Evolutionary conservation across 2,329 filamentous ascomycete genomes (phyloP).

Genomic region (Arthrobotrys sphaeroides): DNA sequence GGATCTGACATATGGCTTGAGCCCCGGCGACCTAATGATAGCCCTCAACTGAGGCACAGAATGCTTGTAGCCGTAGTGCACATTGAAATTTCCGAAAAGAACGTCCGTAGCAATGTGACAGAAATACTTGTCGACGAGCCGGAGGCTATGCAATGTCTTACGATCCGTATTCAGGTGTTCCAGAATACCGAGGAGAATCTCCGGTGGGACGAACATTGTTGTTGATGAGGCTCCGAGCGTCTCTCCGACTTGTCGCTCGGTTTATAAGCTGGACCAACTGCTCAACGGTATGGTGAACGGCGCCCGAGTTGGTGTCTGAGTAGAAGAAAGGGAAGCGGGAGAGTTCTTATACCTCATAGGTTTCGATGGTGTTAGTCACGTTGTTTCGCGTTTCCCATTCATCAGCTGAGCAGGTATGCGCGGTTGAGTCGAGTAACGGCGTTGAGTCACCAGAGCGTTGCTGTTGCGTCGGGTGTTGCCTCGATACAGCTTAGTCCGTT

Average conservation of each 20-base stretch:
- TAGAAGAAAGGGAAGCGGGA: not conserved
- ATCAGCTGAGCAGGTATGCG: not conserved
- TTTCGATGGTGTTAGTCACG: not conserved
- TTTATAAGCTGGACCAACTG: too few species aligned
- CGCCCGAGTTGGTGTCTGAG: too few species aligned
- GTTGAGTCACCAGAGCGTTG: not conserved
- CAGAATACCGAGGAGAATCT: not conserved
- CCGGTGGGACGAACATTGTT: constrained; percentile 4
- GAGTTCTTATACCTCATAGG: not conserved
- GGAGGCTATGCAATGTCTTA: not conserved
- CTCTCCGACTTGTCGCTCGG: too few species aligned
- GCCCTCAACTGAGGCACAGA: not conserved
- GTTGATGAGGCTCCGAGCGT: not conserved
- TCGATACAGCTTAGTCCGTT: not conserved
- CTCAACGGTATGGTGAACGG: too few species aligned
- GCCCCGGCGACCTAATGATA: not conserved
- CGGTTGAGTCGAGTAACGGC: too few species aligned
- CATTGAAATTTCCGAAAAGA: not conserved
- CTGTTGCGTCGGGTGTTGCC: not conserved
- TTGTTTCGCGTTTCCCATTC: not conserved
- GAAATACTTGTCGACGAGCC: constrained; percentile 4
- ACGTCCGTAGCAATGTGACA: not conserved
- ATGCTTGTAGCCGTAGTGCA: not conserved
- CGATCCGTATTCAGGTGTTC: not conserved
- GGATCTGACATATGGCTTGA: not conserved